phyloP scores from a whole-genome alignment of 257 asterid genomes.

The Gynochthodes officinalis region DNA sequence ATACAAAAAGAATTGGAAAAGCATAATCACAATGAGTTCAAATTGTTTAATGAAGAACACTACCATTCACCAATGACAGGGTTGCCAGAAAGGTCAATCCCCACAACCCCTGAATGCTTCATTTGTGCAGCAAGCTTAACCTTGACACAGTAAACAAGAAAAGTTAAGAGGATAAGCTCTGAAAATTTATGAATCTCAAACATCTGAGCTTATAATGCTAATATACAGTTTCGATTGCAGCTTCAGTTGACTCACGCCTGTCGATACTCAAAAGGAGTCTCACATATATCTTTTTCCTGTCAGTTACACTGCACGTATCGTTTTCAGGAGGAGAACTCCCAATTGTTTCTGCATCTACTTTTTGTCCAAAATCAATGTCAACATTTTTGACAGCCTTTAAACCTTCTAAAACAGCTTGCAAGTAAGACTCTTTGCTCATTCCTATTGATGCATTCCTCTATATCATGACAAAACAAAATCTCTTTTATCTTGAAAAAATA shows the following conservation, averaged over 20 bases:
- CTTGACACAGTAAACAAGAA: conserved; percentile 35
- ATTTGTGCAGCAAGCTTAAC: conserved; percentile 75
- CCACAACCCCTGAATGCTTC: conserved; percentile 78
- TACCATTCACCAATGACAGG: conserved; percentile 92
- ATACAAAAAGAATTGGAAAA: too few relatives aligned
- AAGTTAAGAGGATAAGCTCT: conserved; percentile 17
- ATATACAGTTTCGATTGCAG: conserved; percentile 94
- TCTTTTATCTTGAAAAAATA: not conserved
- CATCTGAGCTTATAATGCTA: not conserved
- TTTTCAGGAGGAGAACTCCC: conserved; percentile 21
- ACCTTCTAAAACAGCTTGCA: conserved; percentile 82
- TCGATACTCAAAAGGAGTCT: conserved; percentile 89
- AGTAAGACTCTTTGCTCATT: conserved; percentile 87
- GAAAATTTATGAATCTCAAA: not conserved
- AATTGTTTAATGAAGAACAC: not conserved
- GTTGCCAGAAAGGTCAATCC: conserved; percentile 92
- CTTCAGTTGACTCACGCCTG: conserved; percentile 82
- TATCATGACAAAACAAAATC: conserved; percentile 1
- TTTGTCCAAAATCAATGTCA: conserved; percentile 47
- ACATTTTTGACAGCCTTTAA: conserved; percentile 56
- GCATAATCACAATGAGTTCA: not conserved
- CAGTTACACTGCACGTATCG: conserved; percentile 28
- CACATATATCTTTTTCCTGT: conserved; percentile 64
- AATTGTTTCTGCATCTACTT: conserved; percentile 28
- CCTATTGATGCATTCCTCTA: conserved; percentile 79